phyloP scores from a whole-genome alignment of 176 grass and related monocot species.

The Alloteropsis semialata region DNA sequence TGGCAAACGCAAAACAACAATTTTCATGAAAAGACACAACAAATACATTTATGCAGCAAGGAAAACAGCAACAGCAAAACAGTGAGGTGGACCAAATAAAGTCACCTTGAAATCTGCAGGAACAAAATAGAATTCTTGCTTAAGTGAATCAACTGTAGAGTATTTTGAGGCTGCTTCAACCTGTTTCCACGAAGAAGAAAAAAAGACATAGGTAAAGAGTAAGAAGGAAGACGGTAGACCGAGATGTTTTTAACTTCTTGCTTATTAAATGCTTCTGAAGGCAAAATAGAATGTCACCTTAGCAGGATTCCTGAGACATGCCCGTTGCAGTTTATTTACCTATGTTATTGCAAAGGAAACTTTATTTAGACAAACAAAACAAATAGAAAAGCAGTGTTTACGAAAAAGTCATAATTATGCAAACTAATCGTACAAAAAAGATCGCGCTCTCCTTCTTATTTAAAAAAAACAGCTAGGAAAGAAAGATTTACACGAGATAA shows the following conservation, averaged over 20 bases:
- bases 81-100: not conserved
- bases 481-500: not conserved
- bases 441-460: too few species aligned
- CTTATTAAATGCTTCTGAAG: not conserved
- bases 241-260: not conserved
- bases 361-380: slow-evolving; percentile 19
- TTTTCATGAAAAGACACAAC: not conserved
- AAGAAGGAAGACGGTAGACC: not conserved
- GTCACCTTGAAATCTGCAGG: slow-evolving; percentile 73
- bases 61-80: not conserved
- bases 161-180: slow-evolving; percentile 75
- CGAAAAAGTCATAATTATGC: not conserved
- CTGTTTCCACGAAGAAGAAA: slow-evolving; percentile 40
- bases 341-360: slow-evolving; percentile 17
- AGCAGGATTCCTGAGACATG: slow-evolving; percentile 87
- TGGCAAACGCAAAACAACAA: not conserved
- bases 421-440: not conserved
- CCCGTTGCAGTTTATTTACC: slow-evolving; percentile 88
- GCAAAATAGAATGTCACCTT: slow-evolving; percentile 54
- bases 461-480: too few species aligned
- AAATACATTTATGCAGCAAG: not conserved
- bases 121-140: slow-evolving; percentile 64
- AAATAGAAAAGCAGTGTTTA: not conserved
- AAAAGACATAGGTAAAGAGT: slow-evolving; percentile 16
- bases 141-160: slow-evolving; percentile 89